phyloP scores from a whole-genome alignment of 192 early-diverging fungal species.

The Backusella macrospora region DNA sequence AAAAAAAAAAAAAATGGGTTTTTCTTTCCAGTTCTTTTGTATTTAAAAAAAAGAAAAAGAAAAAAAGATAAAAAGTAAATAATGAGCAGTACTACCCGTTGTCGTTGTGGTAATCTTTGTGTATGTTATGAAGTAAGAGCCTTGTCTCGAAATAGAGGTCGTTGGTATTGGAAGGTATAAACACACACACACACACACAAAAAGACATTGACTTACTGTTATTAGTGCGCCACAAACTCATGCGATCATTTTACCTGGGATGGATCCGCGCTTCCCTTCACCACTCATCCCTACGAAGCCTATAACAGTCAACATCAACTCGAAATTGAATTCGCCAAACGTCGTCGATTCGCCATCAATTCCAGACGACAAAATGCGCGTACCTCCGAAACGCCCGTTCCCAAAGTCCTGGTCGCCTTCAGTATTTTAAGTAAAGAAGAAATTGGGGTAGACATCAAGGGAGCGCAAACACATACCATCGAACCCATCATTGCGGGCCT shows the following conservation, averaged over 20 bases:
- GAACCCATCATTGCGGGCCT: no score
- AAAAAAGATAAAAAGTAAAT: no score
- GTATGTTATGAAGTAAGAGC: neutral
- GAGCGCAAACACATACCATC: no score
- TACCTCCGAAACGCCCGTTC: neutral
- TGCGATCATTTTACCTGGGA: neutral
- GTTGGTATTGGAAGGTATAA: constrained; percentile 14
- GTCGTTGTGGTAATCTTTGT: neutral
- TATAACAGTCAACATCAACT: neutral
- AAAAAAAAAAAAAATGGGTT: no score
- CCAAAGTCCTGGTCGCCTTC: neutral
- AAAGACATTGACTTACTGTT: no score
- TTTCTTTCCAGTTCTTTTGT: neutral
- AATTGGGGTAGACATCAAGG: neutral
- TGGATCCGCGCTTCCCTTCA: neutral
- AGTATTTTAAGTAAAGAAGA: neutral
- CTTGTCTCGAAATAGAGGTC: neutral
- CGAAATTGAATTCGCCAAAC: neutral
- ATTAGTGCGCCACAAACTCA: neutral
- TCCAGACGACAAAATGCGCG: neutral
- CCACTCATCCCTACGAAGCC: neutral
- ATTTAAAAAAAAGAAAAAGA: no score
- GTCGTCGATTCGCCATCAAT: neutral
- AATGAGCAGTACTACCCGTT: neutral
- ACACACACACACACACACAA: neutral